Percentiles rank a stretch among this genome's conserved stretches.
These are phyloP conservation scores for Thelephora terrestris DNA, from an alignment of 1,284 basidiomycete genomes.

Conservation along the genomic window DNA sequence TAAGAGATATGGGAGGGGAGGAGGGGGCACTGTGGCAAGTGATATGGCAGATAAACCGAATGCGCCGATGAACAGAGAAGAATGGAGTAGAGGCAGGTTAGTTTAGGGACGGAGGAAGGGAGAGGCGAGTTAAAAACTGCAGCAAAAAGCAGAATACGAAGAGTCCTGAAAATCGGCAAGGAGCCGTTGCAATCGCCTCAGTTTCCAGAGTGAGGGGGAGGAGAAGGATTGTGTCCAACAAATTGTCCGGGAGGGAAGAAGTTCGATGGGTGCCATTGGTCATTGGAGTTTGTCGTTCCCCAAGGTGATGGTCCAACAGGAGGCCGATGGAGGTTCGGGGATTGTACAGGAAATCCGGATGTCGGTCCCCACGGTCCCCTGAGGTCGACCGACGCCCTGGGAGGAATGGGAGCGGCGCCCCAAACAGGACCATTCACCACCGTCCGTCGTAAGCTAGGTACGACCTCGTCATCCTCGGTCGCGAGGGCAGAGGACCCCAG, in stretches of 20 bases:
- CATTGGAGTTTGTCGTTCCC: constrained; percentile 24
- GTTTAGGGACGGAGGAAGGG: not conserved
- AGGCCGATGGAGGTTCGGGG: constrained; percentile 17
- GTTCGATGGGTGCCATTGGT: constrained; percentile 38
- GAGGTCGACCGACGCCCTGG: constrained; percentile 11
- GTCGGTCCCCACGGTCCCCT: constrained; percentile 36
- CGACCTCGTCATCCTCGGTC: constrained; percentile 71
- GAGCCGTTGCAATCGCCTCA: constrained; percentile 17
- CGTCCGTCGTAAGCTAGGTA: constrained; percentile 37
- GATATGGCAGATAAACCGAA: too few species aligned
- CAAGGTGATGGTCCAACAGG: constrained; percentile 32
- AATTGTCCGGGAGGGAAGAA: constrained; percentile 38
- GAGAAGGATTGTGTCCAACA: constrained; percentile 33
- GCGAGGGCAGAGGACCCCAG: constrained; percentile 67
- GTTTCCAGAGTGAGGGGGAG: constrained; percentile 43
- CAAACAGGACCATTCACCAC: constrained; percentile 31
- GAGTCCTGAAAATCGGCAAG: constrained; percentile 17
- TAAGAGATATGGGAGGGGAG: constrained; percentile 16
- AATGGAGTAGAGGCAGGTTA: constrained; percentile 8
- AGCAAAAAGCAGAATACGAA: constrained; percentile 9
- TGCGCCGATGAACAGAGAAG: constrained; percentile 17
- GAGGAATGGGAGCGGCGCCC: constrained; percentile 10
- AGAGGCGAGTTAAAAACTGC: not conserved
- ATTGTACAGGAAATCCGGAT: constrained; percentile 25
- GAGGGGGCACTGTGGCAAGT: constrained; percentile 1